phyloP scores from a whole-genome alignment of 2,329 filamentous ascomycete genomes.

The Nannizziopsis barbatae region DNA sequence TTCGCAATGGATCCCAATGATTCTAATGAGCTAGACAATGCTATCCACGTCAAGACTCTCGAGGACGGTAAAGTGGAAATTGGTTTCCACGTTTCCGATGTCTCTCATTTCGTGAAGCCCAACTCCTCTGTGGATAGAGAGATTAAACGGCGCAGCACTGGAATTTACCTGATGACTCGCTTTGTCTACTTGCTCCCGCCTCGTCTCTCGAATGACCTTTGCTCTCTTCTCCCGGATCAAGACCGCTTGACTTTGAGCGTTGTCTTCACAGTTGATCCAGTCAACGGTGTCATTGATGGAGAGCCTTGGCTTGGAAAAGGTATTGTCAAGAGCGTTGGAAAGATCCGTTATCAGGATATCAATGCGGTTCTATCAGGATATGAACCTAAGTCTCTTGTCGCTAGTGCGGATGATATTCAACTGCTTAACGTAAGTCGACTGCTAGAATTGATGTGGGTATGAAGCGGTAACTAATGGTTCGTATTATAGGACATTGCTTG shows the following conservation, averaged over 20 bases:
- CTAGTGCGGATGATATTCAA: conserved; percentile 64
- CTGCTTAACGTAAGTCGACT: conserved; percentile 54
- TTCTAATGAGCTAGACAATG: conserved; percentile 78
- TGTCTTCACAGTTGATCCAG: conserved; percentile 77
- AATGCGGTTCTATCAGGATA: conserved; percentile 64
- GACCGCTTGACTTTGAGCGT: conserved; percentile 87
- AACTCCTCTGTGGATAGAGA: conserved; percentile 94
- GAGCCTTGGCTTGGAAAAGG: conserved; percentile 91
- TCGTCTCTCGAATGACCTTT: conserved; percentile 74
- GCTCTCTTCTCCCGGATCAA: conserved; percentile 74
- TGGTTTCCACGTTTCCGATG: conserved; percentile 87
- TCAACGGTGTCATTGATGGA: conserved; percentile 71
- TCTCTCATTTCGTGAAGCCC: conserved; percentile 91
- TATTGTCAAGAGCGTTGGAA: conserved; percentile 83
- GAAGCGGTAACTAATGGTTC: conserved; percentile 14
- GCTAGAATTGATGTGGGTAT: not conserved
- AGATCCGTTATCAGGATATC: conserved; percentile 73
- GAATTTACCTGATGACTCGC: conserved; percentile 88
- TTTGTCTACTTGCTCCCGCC: conserved; percentile 77
- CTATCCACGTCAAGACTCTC: conserved; percentile 78
- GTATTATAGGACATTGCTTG: conserved; percentile 56
- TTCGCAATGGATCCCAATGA: conserved; percentile 91
- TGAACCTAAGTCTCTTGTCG: conserved; percentile 52
- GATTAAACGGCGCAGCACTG: conserved; percentile 93
- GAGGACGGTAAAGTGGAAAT: conserved; percentile 81